Percentiles rank a stretch among this genome's conserved stretches.
Conservation (phyloP, 768 basidiomycete genomes). For the Gelatoporia subvermispora region DNA sequence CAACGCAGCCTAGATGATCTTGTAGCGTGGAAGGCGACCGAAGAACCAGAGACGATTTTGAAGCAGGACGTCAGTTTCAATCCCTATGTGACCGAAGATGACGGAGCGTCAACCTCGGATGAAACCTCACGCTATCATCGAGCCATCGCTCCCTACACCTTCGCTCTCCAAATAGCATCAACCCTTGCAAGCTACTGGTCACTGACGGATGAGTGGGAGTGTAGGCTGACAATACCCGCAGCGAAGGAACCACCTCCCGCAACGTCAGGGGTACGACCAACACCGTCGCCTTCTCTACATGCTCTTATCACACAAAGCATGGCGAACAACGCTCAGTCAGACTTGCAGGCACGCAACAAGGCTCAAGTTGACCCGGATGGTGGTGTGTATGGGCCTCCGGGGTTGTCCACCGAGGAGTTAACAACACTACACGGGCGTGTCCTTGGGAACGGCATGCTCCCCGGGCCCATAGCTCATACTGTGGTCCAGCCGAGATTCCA, state of each 20-base stretch:
- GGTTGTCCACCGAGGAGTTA: not conserved
- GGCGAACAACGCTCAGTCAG: slow-evolving; percentile 19
- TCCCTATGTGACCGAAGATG: slow-evolving; percentile 27
- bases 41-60: slow-evolving; percentile 13
- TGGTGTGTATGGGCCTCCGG: not conserved
- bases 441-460: slow-evolving; percentile 20
- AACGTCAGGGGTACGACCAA: not conserved
- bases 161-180: slow-evolving; percentile 69
- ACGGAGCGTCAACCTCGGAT: slow-evolving; percentile 16
- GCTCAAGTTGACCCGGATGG: not conserved
- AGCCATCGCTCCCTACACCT: slow-evolving; percentile 58
- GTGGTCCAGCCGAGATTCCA: slow-evolving; percentile 60
- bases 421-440: slow-evolving; percentile 6
- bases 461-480: slow-evolving; percentile 17
- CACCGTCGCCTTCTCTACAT: slow-evolving; percentile 29
- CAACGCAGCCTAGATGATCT: slow-evolving; percentile 9
- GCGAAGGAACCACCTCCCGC: not conserved
- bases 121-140: slow-evolving; percentile 37
- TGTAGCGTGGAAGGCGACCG: slow-evolving; percentile 11
- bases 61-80: slow-evolving; percentile 45
- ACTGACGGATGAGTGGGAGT: slow-evolving; percentile 70
- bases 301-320: slow-evolving; percentile 44
- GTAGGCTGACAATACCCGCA: slow-evolving; percentile 40
- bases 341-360: not conserved
- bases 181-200: slow-evolving; percentile 62